Conservation (phyloP, 805 yeast genomes). For the Komagataella populi region DNA sequence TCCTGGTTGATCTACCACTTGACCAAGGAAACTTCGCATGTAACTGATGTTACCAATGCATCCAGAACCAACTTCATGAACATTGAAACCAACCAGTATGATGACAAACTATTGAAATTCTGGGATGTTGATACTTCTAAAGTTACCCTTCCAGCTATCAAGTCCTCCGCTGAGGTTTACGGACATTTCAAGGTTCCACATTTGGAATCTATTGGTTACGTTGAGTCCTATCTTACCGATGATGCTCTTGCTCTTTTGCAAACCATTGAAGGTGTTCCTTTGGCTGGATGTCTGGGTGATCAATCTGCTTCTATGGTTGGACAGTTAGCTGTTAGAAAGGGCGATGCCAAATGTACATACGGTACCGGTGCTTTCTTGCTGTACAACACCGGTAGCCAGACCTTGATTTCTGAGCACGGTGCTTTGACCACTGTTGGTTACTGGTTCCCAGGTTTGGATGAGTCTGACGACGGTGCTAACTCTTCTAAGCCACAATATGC, state of each 20-base stretch:
- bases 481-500: conserved; percentile 65
- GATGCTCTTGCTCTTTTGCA: conserved; percentile 36
- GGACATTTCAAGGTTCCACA: conserved; percentile 60
- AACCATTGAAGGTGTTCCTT: conserved; percentile 49
- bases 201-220: conserved; percentile 35
- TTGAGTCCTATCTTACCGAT: conserved; percentile 30
- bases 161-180: conserved; percentile 64
- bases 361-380: conserved; percentile 92
- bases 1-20: conserved; percentile 85
- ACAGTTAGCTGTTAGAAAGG: conserved; percentile 71
- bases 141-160: conserved; percentile 61
- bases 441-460: conserved; percentile 66
- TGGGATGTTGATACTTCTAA: conserved; percentile 67
- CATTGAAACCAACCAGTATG: conserved; percentile 62
- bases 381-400: conserved; percentile 70
- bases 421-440: conserved; percentile 82
- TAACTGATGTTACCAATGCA: conserved; percentile 86
- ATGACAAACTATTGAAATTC: conserved; percentile 56
- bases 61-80: conserved; percentile 86
- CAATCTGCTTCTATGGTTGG: conserved; percentile 92
- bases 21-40: conserved; percentile 54
- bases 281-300: conserved; percentile 87
- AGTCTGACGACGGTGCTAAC: conserved; percentile 19
- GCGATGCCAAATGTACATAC: conserved; percentile 88
- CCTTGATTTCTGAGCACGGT: conserved; percentile 65